These are phyloP conservation scores for Begonia peltatifolia DNA, from an alignment of 306 rosid species.

Conservation along the genomic window DNA sequence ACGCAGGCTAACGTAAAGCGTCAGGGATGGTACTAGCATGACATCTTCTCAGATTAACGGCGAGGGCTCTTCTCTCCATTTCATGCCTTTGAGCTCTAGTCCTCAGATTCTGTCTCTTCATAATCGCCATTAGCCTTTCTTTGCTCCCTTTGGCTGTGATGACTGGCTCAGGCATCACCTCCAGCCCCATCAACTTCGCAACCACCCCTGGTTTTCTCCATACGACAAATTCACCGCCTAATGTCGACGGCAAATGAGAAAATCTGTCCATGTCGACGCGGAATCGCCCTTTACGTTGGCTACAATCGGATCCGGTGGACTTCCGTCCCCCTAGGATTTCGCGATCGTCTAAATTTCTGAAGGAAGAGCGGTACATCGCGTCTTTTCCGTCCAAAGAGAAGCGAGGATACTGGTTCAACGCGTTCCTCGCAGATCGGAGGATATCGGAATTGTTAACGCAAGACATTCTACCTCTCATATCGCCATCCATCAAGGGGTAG, in stretches of 20 bases:
- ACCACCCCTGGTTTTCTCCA: slow-evolving; percentile 91
- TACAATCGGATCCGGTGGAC: slow-evolving; percentile 39
- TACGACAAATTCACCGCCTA: slow-evolving; percentile 49
- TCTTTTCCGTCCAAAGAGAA: slow-evolving; percentile 94
- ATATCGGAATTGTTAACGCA: slow-evolving; percentile 71
- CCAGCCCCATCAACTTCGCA: slow-evolving; percentile 87
- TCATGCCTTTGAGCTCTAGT: slow-evolving; percentile 43
- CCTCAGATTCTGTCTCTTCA: slow-evolving; percentile 29
- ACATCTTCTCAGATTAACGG: too few species aligned
- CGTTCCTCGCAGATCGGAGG: slow-evolving; percentile 70
- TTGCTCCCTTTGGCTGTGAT: slow-evolving; percentile 11
- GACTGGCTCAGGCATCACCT: slow-evolving; percentile 58
- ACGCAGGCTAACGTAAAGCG: too few species aligned
- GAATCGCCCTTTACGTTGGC: slow-evolving; percentile 17
- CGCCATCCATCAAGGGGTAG: not conserved
- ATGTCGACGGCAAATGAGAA: slow-evolving; percentile 20
- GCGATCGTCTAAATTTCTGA: slow-evolving; percentile 21
- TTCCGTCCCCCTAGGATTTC: slow-evolving; percentile 20
- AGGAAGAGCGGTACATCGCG: slow-evolving; percentile 72
- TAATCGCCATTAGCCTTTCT: slow-evolving; percentile 17
- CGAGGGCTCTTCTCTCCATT: slow-evolving; percentile 25
- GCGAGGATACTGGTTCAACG: slow-evolving; percentile 83
- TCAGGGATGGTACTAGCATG: too few species aligned
- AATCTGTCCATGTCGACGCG: slow-evolving; percentile 12
- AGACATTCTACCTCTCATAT: slow-evolving; percentile 44